These are phyloP conservation scores for Gossypium herbaceum DNA, from an alignment of 345 rosid genomes.

Conservation along the genomic window DNA sequence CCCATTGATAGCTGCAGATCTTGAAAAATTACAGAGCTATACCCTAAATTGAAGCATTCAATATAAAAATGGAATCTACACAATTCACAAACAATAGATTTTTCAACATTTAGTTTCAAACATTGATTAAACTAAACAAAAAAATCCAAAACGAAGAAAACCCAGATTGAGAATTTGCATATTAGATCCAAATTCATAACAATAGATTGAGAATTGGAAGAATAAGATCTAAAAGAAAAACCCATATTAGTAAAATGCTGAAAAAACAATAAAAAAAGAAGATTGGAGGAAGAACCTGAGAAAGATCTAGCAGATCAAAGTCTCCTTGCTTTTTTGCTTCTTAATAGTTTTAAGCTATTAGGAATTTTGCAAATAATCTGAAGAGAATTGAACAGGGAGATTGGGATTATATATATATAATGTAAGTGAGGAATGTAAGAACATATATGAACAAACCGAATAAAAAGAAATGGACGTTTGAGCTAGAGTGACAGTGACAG, in stretches of 20 bases:
- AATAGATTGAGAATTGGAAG: background rate
- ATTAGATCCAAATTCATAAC: background rate
- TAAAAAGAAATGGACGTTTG: background rate
- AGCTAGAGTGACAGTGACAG: background rate
- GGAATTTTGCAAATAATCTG: background rate
- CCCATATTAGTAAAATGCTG: background rate
- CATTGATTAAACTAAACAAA: background rate
- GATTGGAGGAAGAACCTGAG: constrained; percentile 5
- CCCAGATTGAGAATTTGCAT: background rate
- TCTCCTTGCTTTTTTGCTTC: background rate
- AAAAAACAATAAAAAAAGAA: background rate
- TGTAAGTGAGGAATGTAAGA: background rate
- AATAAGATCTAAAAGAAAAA: background rate
- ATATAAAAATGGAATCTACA: background rate
- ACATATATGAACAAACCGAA: background rate
- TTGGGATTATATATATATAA: background rate
- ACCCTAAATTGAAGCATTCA: constrained; percentile 13
- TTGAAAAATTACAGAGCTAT: constrained; percentile 10
- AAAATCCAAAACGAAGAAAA: background rate
- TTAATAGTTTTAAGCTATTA: background rate
- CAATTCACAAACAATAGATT: background rate
- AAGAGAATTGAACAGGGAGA: background rate
- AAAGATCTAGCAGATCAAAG: background rate
- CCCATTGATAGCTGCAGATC: constrained; percentile 20
- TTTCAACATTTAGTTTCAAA: constrained; percentile 5